Conservation (phyloP, 805 yeast species). For the Zygosaccharomyces gambellarensis region DNA sequence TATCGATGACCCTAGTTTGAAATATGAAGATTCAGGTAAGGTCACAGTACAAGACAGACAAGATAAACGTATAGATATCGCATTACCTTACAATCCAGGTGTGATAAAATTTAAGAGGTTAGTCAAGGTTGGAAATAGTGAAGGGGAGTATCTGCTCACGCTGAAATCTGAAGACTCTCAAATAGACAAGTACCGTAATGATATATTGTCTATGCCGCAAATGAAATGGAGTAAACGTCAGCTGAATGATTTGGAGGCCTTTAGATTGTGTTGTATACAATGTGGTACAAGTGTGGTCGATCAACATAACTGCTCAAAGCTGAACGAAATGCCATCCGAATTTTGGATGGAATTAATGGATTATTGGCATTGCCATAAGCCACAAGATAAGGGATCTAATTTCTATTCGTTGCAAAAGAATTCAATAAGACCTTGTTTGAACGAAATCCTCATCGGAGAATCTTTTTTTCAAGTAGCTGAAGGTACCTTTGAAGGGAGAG, state of each 20-base stretch:
- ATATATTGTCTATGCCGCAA: conserved; percentile 14
- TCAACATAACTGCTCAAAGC: conserved; percentile 14
- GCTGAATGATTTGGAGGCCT: conserved; percentile 7
- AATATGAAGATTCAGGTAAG: neutral
- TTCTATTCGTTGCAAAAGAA: conserved; percentile 16
- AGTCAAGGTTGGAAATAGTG: neutral
- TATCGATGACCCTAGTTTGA: conserved; percentile 3
- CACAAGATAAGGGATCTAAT: conserved; percentile 30
- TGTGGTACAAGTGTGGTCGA: conserved; percentile 15
- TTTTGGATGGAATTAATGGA: conserved; percentile 95
- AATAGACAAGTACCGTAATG: conserved; percentile 10
- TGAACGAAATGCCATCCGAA: conserved; percentile 78
- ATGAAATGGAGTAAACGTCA: conserved; percentile 27
- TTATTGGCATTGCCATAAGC: conserved; percentile 95
- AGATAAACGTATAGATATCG: conserved; percentile 1
- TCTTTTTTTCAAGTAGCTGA: conserved; percentile 19
- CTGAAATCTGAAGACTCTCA: conserved; percentile 8
- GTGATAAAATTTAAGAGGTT: neutral
- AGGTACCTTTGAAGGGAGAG: conserved; percentile 12
- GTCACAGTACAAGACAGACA: conserved; percentile 7
- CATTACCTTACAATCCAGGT: conserved; percentile 10
- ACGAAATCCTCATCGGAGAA: conserved; percentile 28
- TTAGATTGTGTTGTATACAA: conserved; percentile 13
- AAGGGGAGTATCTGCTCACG: conserved; percentile 6
- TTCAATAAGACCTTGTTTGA: conserved; percentile 22